Percentiles rank a stretch among this genome's conserved stretches.
phyloP scores from a whole-genome alignment of 768 basidiomycete genomes.

The Goffeauzyma gilvescens region DNA sequence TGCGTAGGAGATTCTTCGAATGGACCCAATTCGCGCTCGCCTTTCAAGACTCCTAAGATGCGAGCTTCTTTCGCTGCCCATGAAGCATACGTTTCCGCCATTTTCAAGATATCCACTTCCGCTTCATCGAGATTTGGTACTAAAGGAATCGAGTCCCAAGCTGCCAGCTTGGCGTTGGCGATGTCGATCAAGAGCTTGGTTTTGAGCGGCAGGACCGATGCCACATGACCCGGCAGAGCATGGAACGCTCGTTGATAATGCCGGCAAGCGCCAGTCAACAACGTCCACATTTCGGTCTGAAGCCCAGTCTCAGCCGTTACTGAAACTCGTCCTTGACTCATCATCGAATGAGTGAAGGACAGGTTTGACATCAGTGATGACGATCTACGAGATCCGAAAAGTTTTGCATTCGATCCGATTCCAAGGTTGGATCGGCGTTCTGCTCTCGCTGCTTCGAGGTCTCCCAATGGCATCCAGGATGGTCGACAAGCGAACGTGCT shows the following conservation, averaged over 20 bases:
- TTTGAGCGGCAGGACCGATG: constrained; percentile 7
- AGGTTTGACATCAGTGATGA: too few species aligned
- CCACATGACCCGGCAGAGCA: background rate
- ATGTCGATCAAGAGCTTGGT: constrained; percentile 22
- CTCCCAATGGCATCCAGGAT: constrained; percentile 6
- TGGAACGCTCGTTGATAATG: background rate
- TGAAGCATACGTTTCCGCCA: constrained; percentile 29
- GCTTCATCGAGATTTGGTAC: constrained; percentile 22
- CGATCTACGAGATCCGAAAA: too few species aligned
- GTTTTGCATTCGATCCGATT: too few species aligned
- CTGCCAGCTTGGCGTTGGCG: constrained; percentile 24
- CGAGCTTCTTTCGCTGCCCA: constrained; percentile 32
- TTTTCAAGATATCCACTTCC: constrained; percentile 21
- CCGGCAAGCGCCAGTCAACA: background rate
- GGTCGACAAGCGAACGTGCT: too few species aligned
- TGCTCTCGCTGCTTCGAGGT: background rate
- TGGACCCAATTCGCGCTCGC: too few species aligned
- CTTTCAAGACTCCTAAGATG: too few species aligned
- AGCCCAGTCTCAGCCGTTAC: too few species aligned
- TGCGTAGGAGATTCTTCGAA: too few species aligned
- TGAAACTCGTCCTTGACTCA: too few species aligned
- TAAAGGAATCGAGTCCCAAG: constrained; percentile 22
- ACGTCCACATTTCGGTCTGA: too few species aligned
- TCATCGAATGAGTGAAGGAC: background rate
- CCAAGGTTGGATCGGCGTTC: constrained; percentile 2